Percentiles rank a stretch among this genome's conserved stretches.
Conservation (phyloP, 257 asterid species). For the Solanum pinnatisectum region DNA sequence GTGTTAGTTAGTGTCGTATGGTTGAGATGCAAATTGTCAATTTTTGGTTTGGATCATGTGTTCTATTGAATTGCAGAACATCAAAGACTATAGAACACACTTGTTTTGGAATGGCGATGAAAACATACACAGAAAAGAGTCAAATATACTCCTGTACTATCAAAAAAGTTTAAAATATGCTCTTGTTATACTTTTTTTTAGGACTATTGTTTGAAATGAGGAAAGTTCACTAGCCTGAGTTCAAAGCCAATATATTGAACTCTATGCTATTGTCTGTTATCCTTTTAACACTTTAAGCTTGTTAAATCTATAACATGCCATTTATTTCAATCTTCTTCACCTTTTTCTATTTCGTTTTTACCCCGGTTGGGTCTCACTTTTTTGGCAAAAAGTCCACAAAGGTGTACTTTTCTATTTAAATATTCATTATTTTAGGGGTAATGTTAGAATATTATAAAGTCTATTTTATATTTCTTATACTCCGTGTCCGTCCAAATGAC, state of each 20-base stretch:
- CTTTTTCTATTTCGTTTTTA: not conserved
- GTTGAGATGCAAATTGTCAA: not conserved
- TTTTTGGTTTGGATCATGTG: not conserved
- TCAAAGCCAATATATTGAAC: conserved; percentile 37
- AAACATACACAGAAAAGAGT: not conserved
- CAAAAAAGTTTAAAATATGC: not conserved
- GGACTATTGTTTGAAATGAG: not conserved
- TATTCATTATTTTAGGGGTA: not conserved
- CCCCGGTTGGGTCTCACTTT: not conserved
- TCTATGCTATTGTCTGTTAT: conserved; percentile 3
- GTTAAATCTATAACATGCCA: not conserved
- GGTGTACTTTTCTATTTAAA: not conserved
- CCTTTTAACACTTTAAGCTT: not conserved
- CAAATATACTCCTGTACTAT: no score
- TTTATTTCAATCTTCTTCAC: not conserved
- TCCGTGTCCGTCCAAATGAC: no score
- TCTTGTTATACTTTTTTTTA: not conserved
- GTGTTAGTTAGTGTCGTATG: not conserved
- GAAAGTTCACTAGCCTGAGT: conserved; percentile 12
- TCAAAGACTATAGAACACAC: not conserved
- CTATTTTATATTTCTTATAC: no score
- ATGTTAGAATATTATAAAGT: not conserved
- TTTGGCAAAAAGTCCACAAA: not conserved
- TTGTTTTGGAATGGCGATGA: not conserved
- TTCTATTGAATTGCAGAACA: not conserved